Conservation (phyloP, 2,329 filamentous ascomycete species). For the Escovopsis sp. region DNA sequence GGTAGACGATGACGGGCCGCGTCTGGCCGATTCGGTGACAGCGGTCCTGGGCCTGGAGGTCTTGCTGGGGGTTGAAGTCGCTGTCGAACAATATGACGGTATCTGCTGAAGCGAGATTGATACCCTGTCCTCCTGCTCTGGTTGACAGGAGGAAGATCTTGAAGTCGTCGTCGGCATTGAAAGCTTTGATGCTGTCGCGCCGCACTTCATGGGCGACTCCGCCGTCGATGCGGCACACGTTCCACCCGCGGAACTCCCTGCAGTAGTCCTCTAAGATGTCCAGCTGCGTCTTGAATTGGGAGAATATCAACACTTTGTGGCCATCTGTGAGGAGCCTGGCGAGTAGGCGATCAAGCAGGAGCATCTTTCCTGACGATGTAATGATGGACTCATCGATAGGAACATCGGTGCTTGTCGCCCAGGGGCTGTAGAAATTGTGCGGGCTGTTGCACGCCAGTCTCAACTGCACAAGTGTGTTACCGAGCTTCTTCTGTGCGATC, state of each 20-base stretch:
- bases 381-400: constrained; percentile 68
- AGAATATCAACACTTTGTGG: constrained; percentile 92
- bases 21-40: constrained; percentile 92
- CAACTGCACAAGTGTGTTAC: constrained; percentile 85
- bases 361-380: constrained; percentile 86
- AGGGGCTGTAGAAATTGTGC: constrained; percentile 94
- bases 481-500: constrained; percentile 79
- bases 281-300: constrained; percentile 88
- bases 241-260: constrained; percentile 58
- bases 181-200: constrained; percentile 54
- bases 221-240: constrained; percentile 81
- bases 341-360: constrained; percentile 76
- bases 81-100: constrained; percentile 83
- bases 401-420: constrained; percentile 43
- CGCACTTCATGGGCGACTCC: constrained; percentile 62
- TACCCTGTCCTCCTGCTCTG: constrained; percentile 83
- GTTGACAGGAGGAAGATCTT: constrained; percentile 82
- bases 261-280: constrained; percentile 87
- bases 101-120: constrained; percentile 83
- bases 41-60: constrained; percentile 90
- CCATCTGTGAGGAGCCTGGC: constrained; percentile 55
- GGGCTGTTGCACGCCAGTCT: constrained; percentile 86
- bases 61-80: constrained; percentile 93
- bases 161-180: constrained; percentile 50
- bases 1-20: constrained; percentile 80